Base-by-base conservation (phyloP, 2,329 filamentous ascomycete species). In the Pseudonectria foliicola region DNA sequence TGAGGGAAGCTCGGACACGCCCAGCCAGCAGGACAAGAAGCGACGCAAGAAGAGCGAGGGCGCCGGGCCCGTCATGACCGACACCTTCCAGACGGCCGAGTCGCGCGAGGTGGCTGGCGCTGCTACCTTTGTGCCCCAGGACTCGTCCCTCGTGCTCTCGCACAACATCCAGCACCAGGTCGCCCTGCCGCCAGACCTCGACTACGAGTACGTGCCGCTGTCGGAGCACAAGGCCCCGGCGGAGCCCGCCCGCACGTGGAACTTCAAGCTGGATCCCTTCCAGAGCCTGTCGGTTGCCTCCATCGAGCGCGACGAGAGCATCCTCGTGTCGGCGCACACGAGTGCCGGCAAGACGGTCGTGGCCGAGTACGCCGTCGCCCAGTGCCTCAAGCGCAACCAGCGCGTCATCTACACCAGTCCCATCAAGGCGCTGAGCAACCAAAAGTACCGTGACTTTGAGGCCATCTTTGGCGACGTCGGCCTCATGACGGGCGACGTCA, bases 101-200 rank as follows among this genome's bases (percentile, higher is more conserved):
- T 93, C 89, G 44, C 76, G 90, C 70, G 86, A 96, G 62, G 75
- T 98, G 26, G 86, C 84, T 14, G 83, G 82, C 16, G 82, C 86
- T 6, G 78, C 81, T 23, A 88, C 85, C 7, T 71, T 80, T 36
- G 67, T 73, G 12, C 46, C 71, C 69, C 59, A 77, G 45, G 83
- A 88, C 18, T 70, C 78, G 30, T 77, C 82, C 6, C 77, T 98
- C 18, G 82, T 94, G 14, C 66, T 98, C 34, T 90, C 87, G 30
- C 93, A 98, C 67, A 95, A 98, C 67, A 94, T 98, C 51, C 89
- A 94, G 63, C 92, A 98, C 70, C 90, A 98, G 64, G 92, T 96
- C 49, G 86, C 92, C 10, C 71, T 98, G 13, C 92, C 92, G 3
- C 89, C 90, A 8, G 86, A 94, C 58, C 85, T 93, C 36, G 86